These are phyloP conservation scores for Ustilago loliicola DNA, from an alignment of 1,284 basidiomycete genomes.

Conservation along the genomic window DNA sequence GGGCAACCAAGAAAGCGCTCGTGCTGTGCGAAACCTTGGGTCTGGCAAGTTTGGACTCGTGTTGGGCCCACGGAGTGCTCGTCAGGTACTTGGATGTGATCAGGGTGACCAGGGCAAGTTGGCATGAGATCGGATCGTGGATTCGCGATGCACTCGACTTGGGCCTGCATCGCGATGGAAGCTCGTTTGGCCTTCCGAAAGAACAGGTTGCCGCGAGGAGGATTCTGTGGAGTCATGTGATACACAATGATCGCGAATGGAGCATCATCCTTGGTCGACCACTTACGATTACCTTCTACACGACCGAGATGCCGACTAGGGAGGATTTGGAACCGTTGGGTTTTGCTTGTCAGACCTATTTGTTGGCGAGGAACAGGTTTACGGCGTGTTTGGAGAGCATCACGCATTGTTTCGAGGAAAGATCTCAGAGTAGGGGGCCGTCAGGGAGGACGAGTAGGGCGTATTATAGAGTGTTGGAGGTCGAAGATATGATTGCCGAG, in stretches of 20 bases:
- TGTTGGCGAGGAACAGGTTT: constrained; percentile 47
- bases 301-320: constrained; percentile 50
- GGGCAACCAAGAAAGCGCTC: constrained; percentile 54
- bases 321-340: constrained; percentile 49
- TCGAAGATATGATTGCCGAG: constrained; percentile 53
- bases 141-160: constrained; percentile 49
- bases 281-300: constrained; percentile 48
- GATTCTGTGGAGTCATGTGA: constrained; percentile 54
- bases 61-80: constrained; percentile 52
- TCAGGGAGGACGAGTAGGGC: constrained; percentile 40
- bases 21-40: constrained; percentile 52
- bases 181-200: constrained; percentile 49
- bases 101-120: constrained; percentile 47
- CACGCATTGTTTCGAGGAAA: constrained; percentile 52
- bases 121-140: constrained; percentile 55
- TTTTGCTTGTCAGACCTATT: constrained; percentile 50
- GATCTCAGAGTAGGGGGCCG: constrained; percentile 32
- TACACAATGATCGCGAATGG: constrained; percentile 57
- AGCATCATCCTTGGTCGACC: constrained; percentile 52
- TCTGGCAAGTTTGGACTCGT: constrained; percentile 48
- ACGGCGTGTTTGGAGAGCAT: constrained; percentile 48
- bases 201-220: constrained; percentile 47
- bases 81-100: constrained; percentile 53
- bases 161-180: constrained; percentile 49
- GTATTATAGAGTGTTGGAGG: constrained; percentile 48